Evolutionary conservation across 2,329 filamentous ascomycete species (phyloP), one percentile per base, ranked within the genome.

Genomic region (Myriosclerotinia scirpicola): DNA sequence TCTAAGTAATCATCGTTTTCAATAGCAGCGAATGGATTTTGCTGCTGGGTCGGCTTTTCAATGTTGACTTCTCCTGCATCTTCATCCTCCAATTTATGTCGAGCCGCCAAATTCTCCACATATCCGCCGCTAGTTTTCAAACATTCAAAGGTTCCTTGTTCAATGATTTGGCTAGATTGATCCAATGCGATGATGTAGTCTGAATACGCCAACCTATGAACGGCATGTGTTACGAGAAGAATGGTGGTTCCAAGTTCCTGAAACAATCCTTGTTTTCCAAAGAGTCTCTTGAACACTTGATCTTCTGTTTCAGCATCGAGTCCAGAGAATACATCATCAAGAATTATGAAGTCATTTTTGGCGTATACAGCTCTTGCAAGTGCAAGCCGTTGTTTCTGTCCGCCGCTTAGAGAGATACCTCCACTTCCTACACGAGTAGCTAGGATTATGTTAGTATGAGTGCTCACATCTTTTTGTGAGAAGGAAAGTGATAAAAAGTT

Each of bases 361-460:
- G 77, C 74, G 78, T 85, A 69, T n/a, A 79, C 72, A 3, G 78
- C 76, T 46, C 88, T 81, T 17, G 88, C 88, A 71, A 91, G 88
- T 69, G 89, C 67, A 17, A 90, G 75, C 7, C 72, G 60, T 66
- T 71, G 71, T 65, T 73, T 71, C 36, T 73, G 73, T 1, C 72
- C 72, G 36, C 76, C 76, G 26, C 75, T 77, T 11, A 78, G 66
- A 11, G 74, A 76, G 48, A 78, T 75, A 8, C 77, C 76, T 42
- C 73, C 73, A 42, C 73, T 75, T 20, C 76, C 77, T 59, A 71
- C 53, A 65, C 42, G 65, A 20, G 72, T 73, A 44, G 67, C 71
- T 72, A 52, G 5, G 20, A 11, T 20, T 30, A 20, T 22, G 14
- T 70, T n/a, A 69, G 54, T 60, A 22, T 14, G 9, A 14, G 55